phyloP scores from a whole-genome alignment of 108 stramenopile species.

The Nannochloropsis oceanica region DNA sequence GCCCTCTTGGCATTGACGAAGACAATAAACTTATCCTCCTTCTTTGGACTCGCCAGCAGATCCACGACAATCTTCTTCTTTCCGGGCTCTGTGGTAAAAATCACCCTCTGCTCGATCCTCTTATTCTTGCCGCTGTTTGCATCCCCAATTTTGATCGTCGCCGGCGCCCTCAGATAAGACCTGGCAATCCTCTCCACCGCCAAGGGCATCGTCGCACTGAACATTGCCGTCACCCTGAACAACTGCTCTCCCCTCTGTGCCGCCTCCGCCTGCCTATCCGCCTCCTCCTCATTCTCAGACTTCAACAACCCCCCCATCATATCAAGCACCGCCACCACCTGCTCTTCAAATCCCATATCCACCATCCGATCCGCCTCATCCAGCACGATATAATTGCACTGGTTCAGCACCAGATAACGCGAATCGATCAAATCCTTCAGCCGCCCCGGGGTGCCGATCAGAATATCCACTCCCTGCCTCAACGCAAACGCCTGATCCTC shows the following conservation, averaged over 20 bases:
- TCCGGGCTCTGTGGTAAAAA: slow-evolving; percentile 57
- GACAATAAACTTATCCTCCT: slow-evolving; percentile 68
- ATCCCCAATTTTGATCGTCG: slow-evolving; percentile 75
- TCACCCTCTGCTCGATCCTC: slow-evolving; percentile 69
- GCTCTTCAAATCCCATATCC: slow-evolving; percentile 85
- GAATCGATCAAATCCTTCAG: slow-evolving; percentile 85
- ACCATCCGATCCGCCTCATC: slow-evolving; percentile 89
- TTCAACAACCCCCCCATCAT: slow-evolving; percentile 73
- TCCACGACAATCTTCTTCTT: slow-evolving; percentile 46
- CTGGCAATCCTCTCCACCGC: slow-evolving; percentile 82
- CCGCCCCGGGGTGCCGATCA: slow-evolving; percentile 95
- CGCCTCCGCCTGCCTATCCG: slow-evolving; percentile 57
- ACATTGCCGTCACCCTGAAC: slow-evolving; percentile 85
- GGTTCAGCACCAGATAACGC: slow-evolving; percentile 84
- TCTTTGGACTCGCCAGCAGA: not conserved
- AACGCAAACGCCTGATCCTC: slow-evolving; percentile 69
- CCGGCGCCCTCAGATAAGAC: slow-evolving; percentile 74
- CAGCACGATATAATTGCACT: slow-evolving; percentile 81
- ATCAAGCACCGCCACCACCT: slow-evolving; percentile 74
- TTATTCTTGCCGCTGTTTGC: slow-evolving; percentile 74
- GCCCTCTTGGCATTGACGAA: slow-evolving; percentile 92
- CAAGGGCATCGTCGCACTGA: slow-evolving; percentile 86
- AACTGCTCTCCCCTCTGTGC: not conserved
- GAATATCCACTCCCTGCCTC: slow-evolving; percentile 75
- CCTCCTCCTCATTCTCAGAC: slow-evolving; percentile 56